phyloP scores from a whole-genome alignment of 345 rosid genomes.

The Melaleuca quinquenervia region DNA sequence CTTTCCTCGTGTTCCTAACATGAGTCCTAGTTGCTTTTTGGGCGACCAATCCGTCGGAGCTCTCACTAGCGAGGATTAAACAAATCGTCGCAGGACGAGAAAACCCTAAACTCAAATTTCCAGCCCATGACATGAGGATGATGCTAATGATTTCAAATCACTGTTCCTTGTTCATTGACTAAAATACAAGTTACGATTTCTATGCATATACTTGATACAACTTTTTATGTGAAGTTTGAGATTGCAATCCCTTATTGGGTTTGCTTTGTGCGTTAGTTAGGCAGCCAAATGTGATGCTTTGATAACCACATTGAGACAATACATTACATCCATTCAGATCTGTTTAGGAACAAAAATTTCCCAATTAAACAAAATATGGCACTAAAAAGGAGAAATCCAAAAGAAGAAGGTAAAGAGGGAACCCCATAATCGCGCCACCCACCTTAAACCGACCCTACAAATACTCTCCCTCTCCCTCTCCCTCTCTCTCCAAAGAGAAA shows the following conservation, averaged over 20 bases:
- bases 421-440: not conserved
- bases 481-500: not conserved
- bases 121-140: not conserved
- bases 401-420: not conserved
- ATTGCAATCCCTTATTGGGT: not conserved
- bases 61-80: not conserved
- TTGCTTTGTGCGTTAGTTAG: not conserved
- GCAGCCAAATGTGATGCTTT: not conserved
- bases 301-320: not conserved
- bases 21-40: not conserved
- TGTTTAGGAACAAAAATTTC: not conserved
- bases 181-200: not conserved
- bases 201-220: not conserved
- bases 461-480: not conserved
- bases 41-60: not conserved
- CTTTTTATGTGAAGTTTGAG: not conserved
- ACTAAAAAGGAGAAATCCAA: not conserved
- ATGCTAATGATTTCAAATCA: not conserved
- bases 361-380: not conserved
- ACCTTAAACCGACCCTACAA: not conserved
- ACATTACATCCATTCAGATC: not conserved
- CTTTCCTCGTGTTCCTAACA: not conserved
- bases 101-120: not conserved
- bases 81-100: not conserved
- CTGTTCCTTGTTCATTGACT: not conserved